phyloP scores from a whole-genome alignment of 108 stramenopile genomes.

The Fragilaria radians region DNA sequence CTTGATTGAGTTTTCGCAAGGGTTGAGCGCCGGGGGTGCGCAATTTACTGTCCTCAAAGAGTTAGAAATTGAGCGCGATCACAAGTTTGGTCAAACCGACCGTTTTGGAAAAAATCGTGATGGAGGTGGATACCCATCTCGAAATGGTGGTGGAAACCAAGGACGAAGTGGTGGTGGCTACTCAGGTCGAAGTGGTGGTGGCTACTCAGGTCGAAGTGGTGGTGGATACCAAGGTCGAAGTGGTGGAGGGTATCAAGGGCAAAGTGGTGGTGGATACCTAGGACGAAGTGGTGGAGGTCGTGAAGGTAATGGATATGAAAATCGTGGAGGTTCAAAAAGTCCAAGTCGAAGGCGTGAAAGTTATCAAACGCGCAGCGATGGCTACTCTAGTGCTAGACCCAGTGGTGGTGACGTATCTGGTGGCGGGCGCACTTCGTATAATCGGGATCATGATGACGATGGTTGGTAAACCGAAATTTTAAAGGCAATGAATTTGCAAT shows the following conservation, averaged over 20 bases:
- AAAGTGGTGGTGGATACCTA: slow-evolving; percentile 17
- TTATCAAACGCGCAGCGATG: slow-evolving; percentile 1
- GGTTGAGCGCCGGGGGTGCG: slow-evolving; percentile 68
- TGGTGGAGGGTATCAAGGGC: slow-evolving; percentile 16
- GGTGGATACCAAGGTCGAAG: background rate
- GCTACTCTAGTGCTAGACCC: no score
- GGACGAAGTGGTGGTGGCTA: slow-evolving; percentile 4
- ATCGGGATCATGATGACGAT: no score
- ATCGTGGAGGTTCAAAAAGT: slow-evolving; percentile 17
- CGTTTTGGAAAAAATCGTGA: background rate
- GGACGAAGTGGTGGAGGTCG: slow-evolving; percentile 21
- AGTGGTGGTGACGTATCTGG: no score
- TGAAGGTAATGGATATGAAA: slow-evolving; percentile 3
- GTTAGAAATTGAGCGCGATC: slow-evolving; percentile 67
- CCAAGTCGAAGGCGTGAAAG: slow-evolving; percentile 5
- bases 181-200: slow-evolving; percentile 16
- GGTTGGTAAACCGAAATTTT: no score
- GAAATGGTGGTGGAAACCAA: slow-evolving; percentile 43
- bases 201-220: background rate
- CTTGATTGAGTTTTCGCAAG: slow-evolving; percentile 70
- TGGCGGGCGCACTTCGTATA: no score
- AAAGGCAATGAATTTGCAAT: no score
- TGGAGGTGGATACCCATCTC: slow-evolving; percentile 12
- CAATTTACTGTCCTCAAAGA: slow-evolving; percentile 60
- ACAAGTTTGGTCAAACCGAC: slow-evolving; percentile 45